Base-by-base conservation (phyloP, 495 filamentous ascomycete genomes). In the Chaetomium cochliodes region DNA sequence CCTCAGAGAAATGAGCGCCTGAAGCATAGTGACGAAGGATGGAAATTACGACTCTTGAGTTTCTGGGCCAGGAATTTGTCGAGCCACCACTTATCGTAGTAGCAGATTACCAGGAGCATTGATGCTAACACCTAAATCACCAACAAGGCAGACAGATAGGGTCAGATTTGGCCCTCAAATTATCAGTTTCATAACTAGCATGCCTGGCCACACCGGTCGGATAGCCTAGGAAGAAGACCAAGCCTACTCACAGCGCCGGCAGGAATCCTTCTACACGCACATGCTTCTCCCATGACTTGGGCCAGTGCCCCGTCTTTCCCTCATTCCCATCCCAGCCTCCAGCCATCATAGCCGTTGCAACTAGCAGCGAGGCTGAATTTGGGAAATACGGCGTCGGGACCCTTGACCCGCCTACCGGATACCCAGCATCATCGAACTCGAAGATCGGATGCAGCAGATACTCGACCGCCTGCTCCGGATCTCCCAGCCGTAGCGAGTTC, bases 331-430 rank as follows among this genome's bases (percentile, higher is more conserved):
- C 79, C 81, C 82, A 84, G 0, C 80, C 81, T 11, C 82, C 82
- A 8, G 80, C 79, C 78, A 86, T 80, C 81, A 85, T 84, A 8
- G 78, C 82, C 61, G 80, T 74, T 5, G 82, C 83, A 12, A 82
- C 53, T 58, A 87, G 58, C 56, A 85, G 73, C 20, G 76, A 74
- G 15, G 78, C 77, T 44, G 74, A 75, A 22, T 77, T 78, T 2
- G 84, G 84, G 46, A 86, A 83, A 70, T 85, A 86, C 11, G 83
- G 82, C 33, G 84, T 85, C 33, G 84, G 77, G 28, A 85, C 82
- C 39, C 80, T 72, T 33, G 74, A 70, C 13, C 81, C 82, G 4
- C 83, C 82, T 37, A 80, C 76, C 5, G 77, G 78, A 73, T 82
- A 82, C 5, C 85, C 82, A 3, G 81, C 77, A 67, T 82, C 80